phyloP scores from a whole-genome alignment of 78 protist species.

The Isochrysis galbana region DNA sequence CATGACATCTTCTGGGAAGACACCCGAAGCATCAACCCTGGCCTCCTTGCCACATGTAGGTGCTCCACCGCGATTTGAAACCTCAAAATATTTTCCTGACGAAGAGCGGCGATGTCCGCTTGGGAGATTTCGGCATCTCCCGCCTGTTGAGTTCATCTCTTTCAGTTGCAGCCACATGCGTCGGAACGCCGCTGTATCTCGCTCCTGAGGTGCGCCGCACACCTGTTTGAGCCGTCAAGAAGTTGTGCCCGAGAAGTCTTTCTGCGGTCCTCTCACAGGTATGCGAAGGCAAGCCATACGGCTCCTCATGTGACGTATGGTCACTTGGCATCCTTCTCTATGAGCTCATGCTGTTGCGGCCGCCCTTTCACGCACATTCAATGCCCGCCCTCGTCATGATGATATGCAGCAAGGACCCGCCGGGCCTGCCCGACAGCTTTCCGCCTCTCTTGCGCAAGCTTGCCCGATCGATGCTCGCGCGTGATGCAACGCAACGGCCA shows the following conservation, averaged over 20 bases:
- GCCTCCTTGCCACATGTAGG: no score
- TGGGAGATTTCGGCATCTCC: slow-evolving; percentile 47
- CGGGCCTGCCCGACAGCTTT: no score
- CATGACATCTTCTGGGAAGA: no score
- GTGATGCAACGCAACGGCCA: no score
- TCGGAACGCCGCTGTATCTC: slow-evolving; percentile 48
- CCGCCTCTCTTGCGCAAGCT: no score
- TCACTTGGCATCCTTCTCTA: slow-evolving; percentile 30
- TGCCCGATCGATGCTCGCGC: no score
- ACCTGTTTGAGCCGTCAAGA: no score
- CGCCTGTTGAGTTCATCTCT: neutral
- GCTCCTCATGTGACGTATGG: slow-evolving; percentile 35
- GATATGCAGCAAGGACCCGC: no score
- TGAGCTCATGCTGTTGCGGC: slow-evolving; percentile 12
- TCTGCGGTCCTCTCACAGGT: no score
- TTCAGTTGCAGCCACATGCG: neutral
- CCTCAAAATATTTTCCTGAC: slow-evolving; percentile 15
- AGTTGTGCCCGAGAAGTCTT: no score
- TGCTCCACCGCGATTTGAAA: slow-evolving; percentile 29
- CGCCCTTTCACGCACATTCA: slow-evolving; percentile 11
- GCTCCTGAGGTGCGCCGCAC: slow-evolving; percentile 45
- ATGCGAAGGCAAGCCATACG: slow-evolving; percentile 20
- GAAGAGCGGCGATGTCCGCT: neutral
- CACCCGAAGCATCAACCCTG: no score
- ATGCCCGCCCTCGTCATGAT: neutral